Evolutionary conservation across 2,329 filamentous ascomycete genomes (phyloP), one percentile per base, ranked within the genome.

Genomic region (Exutisphaerella laricina): DNA sequence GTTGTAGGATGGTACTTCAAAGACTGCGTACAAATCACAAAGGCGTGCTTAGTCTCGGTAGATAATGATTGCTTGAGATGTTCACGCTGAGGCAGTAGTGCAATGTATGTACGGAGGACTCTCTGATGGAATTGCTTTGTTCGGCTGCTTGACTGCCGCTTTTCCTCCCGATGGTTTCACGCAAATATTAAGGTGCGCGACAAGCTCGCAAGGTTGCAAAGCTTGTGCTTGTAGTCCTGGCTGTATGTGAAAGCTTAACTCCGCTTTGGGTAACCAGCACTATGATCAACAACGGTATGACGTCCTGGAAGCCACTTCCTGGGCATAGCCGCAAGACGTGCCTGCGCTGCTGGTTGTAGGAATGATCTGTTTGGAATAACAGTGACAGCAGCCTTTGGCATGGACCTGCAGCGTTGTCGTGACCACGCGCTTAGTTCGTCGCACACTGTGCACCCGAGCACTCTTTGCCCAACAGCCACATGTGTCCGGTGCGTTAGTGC

Each of bases 351-450:
- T 21, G 17, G 16, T 14, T n/a, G n/a, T 14, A 20, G 20, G n/a
- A 35, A 10, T 8, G 14, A 35, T 17, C 38, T 31, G 26, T 40
- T 40, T 32, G 38, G 26, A 32, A 40, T 40, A 40, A 28, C 26
- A 9, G 38, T 17, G 18, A 10, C 13, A 8, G 13, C 14, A 5
- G 12, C 13, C 12, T 17, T 9, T 3, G 14, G 31, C 13, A 17
- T 21, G 20, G 13, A 17, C 31, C 14, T 34, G 31, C 31, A 33
- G 4, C n/a, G n/a, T n/a, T n/a, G n/a, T n/a, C n/a, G n/a, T n/a
- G n/a, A n/a, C n/a, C n/a, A n/a, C n/a, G n/a, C n/a, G n/a, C n/a
- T n/a, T n/a, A n/a, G n/a, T n/a, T n/a, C n/a, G n/a, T n/a, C n/a
- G n/a, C n/a, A n/a, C n/a, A n/a, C n/a, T n/a, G n/a, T n/a, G n/a